Evolutionary conservation across 1,284 basidiomycete genomes (phyloP).

Genomic region (Phlebopus sp.): DNA sequence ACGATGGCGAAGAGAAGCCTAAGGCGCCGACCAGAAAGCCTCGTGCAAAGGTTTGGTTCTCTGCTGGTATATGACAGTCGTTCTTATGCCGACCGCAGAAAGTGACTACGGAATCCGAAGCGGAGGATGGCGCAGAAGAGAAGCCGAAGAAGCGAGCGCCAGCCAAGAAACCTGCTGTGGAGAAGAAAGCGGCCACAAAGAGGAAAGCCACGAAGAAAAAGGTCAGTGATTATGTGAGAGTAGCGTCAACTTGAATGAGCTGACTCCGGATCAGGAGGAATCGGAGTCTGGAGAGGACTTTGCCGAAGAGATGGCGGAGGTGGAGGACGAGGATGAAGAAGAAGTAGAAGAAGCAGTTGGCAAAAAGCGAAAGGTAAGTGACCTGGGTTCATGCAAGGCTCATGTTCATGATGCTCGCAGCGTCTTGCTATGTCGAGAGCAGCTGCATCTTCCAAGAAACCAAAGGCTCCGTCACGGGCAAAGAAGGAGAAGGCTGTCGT

Average conservation of each 20-base stretch:
- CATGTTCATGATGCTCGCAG: slow-evolving; percentile 11
- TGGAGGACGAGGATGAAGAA: slow-evolving; percentile 31
- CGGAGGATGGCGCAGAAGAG: slow-evolving; percentile 36
- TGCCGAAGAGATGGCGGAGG: slow-evolving; percentile 26
- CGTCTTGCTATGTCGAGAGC: slow-evolving; percentile 27
- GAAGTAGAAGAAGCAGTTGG: slow-evolving; percentile 19
- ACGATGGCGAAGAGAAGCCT: slow-evolving; percentile 37
- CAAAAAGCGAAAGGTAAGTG: slow-evolving; percentile 32
- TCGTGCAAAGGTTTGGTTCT: slow-evolving; percentile 37
- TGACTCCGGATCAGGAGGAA: slow-evolving; percentile 20
- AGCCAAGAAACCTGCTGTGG: slow-evolving; percentile 32
- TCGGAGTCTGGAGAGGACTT: slow-evolving; percentile 34
- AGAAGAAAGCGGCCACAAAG: slow-evolving; percentile 27
- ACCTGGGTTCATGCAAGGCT: background rate
- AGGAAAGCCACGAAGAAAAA: slow-evolving; percentile 37
- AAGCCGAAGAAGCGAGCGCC: slow-evolving; percentile 37
- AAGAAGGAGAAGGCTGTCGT: slow-evolving; percentile 31
- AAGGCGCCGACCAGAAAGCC: slow-evolving; percentile 38
- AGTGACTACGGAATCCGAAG: slow-evolving; percentile 21
- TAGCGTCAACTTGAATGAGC: background rate
- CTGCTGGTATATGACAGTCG: slow-evolving; percentile 4
- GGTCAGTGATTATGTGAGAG: background rate
- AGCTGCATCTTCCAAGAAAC: slow-evolving; percentile 22
- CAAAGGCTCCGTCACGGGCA: slow-evolving; percentile 21
- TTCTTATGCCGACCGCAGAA: slow-evolving; percentile 34